These are phyloP conservation scores for Plantago lanceolata DNA, from an alignment of 305 asterid species.

Conservation along the genomic window DNA sequence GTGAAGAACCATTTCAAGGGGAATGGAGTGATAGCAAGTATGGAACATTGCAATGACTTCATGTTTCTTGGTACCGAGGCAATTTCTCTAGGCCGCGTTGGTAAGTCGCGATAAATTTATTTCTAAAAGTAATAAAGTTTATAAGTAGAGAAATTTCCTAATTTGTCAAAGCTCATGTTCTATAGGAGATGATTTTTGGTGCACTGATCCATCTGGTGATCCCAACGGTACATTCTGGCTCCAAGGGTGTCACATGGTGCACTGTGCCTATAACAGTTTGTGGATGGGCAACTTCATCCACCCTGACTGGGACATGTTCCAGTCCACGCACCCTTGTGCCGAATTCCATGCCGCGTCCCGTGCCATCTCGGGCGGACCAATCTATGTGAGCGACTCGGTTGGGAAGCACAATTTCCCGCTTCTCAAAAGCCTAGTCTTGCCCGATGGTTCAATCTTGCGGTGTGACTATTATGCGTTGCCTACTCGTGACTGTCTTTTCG, in stretches of 20 bases:
- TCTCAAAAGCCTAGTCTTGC: conserved; percentile 60
- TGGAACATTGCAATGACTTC: conserved; percentile 96
- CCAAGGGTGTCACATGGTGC: conserved; percentile 98
- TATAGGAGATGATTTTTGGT: conserved; percentile 93
- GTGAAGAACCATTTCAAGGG: conserved; percentile 83
- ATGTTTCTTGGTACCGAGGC: conserved; percentile 88
- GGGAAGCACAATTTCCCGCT: conserved; percentile 71
- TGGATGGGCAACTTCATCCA: conserved; percentile 97
- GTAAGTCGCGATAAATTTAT: conserved; percentile 27
- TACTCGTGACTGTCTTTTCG: conserved; percentile 71
- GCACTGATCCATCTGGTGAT: conserved; percentile 88
- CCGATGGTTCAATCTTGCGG: conserved; percentile 73
- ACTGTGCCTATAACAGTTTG: conserved; percentile 86
- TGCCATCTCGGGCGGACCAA: conserved; percentile 93
- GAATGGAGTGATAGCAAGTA: conserved; percentile 89
- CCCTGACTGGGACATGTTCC: conserved; percentile 99
- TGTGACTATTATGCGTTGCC: conserved; percentile 82
- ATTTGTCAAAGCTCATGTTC: not conserved
- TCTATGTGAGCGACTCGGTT: conserved; percentile 74
- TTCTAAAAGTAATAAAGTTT: not conserved
- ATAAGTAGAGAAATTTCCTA: not conserved
- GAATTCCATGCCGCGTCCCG: conserved; percentile 90
- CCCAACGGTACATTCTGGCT: conserved; percentile 90
- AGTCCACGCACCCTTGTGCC: conserved; percentile 89
- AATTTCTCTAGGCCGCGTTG: conserved; percentile 83